Base-by-base conservation (phyloP, 306 rosid species). In the Glycyrrhiza uralensis region DNA sequence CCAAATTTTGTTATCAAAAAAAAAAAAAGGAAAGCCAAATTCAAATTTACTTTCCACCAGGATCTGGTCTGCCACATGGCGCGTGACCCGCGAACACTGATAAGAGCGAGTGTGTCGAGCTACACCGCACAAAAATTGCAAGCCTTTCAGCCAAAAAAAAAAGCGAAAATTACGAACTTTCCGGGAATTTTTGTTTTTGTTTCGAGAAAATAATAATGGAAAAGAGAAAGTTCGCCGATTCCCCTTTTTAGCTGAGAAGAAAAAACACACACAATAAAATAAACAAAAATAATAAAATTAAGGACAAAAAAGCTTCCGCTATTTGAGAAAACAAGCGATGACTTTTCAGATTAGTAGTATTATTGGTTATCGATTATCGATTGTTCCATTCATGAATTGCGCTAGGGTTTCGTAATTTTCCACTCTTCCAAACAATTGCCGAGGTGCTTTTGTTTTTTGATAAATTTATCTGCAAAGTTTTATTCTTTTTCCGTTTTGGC, bases 381-480 rank as follows among this genome's bases (percentile, higher is more conserved):
- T 72, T 17, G 39, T 76, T 63, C 49, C 71, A 20, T 65, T 76
- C 66, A 62, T 55, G 72, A 84, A 68, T 70, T 76, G 63, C 59
- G 75, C 65, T 81, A 76, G 90, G 90, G 87, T 81, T 89, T 77
- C 85, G 55, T 26, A 75, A 77, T 58, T 83, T 62, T 66, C 75
- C 46, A 24, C 59, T 57, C 50, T 24, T 76, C 77, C 80, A 54
- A 65, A 24, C 77, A 41, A 32, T 24, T 29, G 18, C 30, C 17
- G 10, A 45, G 80, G 66, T 73, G 77, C 22, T 13, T 22, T 36
- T n/a, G n/a, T n/a, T 9, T 44, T 14, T 14, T n/a, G 19, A 44
- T 66, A 17, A 46, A 45, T 63, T 71, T 65, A 23, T 49, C 29
- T 20, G 10, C 5, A 42, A 76, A 74, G 63, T 63, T 74, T 28